Base-by-base conservation (phyloP, 2,329 filamentous ascomycete genomes). In the Saccharata proteae region DNA sequence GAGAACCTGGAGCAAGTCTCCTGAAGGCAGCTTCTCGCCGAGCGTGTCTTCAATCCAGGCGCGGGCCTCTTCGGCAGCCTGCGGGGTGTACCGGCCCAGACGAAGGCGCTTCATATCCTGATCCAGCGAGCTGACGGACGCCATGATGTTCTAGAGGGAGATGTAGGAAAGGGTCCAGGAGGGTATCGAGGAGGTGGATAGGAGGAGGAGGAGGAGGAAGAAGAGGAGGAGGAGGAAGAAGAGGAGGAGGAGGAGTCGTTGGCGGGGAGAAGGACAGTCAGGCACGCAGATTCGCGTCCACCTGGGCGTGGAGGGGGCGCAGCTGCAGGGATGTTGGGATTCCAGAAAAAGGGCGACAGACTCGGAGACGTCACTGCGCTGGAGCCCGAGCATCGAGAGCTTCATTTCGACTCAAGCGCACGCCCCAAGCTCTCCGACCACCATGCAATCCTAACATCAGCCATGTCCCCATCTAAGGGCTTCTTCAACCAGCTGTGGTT, bases 91-190 rank as follows among this genome's bases (percentile, higher is more conserved):
- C 61, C 88, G 82, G 38, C 86, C 82, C 48, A 93, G 68, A 58
- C 90, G 86, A 69, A 96, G 59, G 55, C 77, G 85, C 68, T 83
- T 82, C 74, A 98, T 70, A 65, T 98, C 90, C 58, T 88, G 88
- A 61, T 96, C 90, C 38, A 98, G 67, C 40, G 84, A 93, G 41
- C 83, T 73, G 18, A 96, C 88, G 22, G 88, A 93, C 45, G 88
- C 86, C 88, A 96, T 96, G 43, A n/a, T n/a, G n/a, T n/a, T n/a
- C n/a, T n/a, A n/a, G 38, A 36, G 38, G 40, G 22, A 27, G 10
- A 12, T 15, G 17, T 13, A 17, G 16, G 13, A 22, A 11, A 29
- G 25, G 40, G 42, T 30, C 14, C 19, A 18, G 29, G 20, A 12
- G 16, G 14, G 10, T 16, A 16, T 32, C 26, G 26, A 21, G 19